These are phyloP conservation scores for Pseudoturritis turrita DNA, from an alignment of 345 rosid species.

Conservation along the genomic window DNA sequence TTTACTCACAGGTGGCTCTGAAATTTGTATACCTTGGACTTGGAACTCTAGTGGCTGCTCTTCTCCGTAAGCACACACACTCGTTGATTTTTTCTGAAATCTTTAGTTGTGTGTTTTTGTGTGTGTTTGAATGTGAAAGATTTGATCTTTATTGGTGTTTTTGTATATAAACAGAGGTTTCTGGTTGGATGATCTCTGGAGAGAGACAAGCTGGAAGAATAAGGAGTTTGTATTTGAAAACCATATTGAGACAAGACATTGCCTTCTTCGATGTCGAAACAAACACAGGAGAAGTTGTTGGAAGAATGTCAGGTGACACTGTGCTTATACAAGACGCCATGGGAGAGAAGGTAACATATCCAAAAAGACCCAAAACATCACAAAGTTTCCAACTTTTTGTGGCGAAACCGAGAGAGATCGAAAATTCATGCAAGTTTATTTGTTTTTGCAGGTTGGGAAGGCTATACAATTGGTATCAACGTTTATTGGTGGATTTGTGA, in stretches of 20 bases:
- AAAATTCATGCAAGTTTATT: not conserved
- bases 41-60: conserved; percentile 48
- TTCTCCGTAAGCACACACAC: conserved; percentile 53
- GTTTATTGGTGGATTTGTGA: conserved; percentile 62
- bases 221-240: conserved; percentile 50
- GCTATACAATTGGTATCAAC: conserved; percentile 49
- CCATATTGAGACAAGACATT: conserved; percentile 66
- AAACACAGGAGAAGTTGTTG: conserved; percentile 62
- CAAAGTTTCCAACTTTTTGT: not conserved
- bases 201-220: conserved; percentile 65
- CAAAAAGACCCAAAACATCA: not conserved
- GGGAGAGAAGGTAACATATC: conserved; percentile 56
- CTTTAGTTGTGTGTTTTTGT: not conserved
- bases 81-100: not conserved
- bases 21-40: conserved; percentile 59
- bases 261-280: conserved; percentile 66
- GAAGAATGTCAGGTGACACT: conserved; percentile 67
- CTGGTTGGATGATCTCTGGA: conserved; percentile 77
- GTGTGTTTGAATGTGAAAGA: not conserved
- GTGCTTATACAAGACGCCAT: conserved; percentile 75
- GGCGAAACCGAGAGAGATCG: not conserved
- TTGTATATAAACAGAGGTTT: conserved; percentile 43
- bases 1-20: conserved; percentile 43
- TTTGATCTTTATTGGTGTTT: not conserved
- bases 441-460: conserved; percentile 54